Evolutionary conservation across 2,329 filamentous ascomycete species (phyloP).

Genomic region (Colletotrichum sp.): DNA sequence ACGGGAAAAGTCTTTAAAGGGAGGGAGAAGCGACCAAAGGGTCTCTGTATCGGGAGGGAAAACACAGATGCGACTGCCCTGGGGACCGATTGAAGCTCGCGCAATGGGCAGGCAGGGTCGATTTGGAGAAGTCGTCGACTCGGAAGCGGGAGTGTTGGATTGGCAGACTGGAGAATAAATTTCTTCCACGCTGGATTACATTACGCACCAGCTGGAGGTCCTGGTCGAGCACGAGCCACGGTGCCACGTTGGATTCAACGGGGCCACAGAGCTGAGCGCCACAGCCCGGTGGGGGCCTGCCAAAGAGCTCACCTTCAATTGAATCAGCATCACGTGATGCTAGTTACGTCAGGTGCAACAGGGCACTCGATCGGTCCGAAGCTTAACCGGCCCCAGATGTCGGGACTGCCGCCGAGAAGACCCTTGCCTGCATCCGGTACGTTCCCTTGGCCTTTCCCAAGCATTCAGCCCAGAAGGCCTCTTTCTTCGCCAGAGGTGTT

Average conservation of each 20-base stretch:
- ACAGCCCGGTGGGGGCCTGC: background rate
- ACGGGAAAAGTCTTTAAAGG: constrained; percentile 23
- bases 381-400: constrained; percentile 5
- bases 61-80: constrained; percentile 12
- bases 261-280: background rate
- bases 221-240: constrained; percentile 21
- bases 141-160: constrained; percentile 5
- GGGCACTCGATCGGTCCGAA: constrained; percentile 4
- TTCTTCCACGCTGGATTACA: constrained; percentile 24
- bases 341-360: background rate
- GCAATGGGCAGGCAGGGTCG: constrained; percentile 17
- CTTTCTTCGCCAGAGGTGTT: background rate
- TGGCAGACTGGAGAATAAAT: constrained; percentile 24
- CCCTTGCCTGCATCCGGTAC: constrained; percentile 16
- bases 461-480: constrained; percentile 1
- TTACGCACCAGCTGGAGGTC: constrained; percentile 16
- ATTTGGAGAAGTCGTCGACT: constrained; percentile 13
- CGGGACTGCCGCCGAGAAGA: background rate
- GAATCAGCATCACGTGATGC: background rate
- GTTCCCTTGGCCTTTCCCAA: constrained; percentile 1
- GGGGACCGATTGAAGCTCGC: constrained; percentile 5
- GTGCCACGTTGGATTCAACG: constrained; percentile 3
- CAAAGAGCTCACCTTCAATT: background rate
- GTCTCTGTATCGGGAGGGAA: background rate
- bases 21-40: constrained; percentile 12